Base-by-base conservation (phyloP, 1,284 basidiomycete genomes). In the Marasmius tenuissimus region DNA sequence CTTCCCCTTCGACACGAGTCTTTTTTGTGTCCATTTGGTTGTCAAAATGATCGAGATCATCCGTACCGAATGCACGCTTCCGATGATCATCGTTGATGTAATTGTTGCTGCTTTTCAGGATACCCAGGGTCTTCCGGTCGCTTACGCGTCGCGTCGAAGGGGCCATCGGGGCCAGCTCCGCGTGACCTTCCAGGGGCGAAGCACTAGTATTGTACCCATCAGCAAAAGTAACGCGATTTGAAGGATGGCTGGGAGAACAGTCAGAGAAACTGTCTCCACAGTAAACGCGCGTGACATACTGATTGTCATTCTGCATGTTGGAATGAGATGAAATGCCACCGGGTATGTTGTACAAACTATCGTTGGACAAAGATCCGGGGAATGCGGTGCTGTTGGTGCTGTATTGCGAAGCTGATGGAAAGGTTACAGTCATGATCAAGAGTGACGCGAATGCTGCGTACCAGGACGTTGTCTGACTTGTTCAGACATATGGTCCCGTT, bases 1-100 rank as follows among this genome's bases (percentile, higher is more conserved):
- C 77, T 58, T 81, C 78, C 38, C 73, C 77, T 57, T 83, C 81
- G 22, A 82, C 72, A 62, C 82, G 81, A 59, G 79, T 77, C 70
- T 83, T 85, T 72, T 86, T 87, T 18, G 52, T 18, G 35, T 75
- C 69, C 63, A 73, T 75, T 52, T 73, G 70, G 40, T 75, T 73
- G 50, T 78, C 75, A 45, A 63, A 63, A 59, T 78, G 76, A 57
- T 69, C 71, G 27, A 80, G 78, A 59, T 72, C 75, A 60, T 79
- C 52, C n/a, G 12, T 35, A n/a, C 33, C 78, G 33, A 76, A 72
- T 11, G 73, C 73, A 62, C 82, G 62, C 40, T 63, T 63, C 45
- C 33, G 49, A 42, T 50, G 56, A 48, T 54, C 59, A 42, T 50
- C 59, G 81, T 63, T 68, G 63, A 39, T 66, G 50, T 63, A 59